phyloP scores from a whole-genome alignment of 306 rosid species.

The Quercus glauca region DNA sequence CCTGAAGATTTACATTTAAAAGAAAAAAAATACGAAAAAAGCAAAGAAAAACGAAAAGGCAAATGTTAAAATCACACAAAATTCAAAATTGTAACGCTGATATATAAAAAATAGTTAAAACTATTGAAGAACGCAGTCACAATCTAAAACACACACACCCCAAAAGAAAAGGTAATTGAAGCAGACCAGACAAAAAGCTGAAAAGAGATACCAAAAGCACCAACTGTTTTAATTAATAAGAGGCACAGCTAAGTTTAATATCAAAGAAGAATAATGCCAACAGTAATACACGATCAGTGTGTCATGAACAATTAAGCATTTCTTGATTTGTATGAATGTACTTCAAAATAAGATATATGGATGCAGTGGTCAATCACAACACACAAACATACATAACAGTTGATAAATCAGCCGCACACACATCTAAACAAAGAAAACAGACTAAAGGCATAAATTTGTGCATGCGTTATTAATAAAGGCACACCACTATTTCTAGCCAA shows the following conservation, averaged over 20 bases:
- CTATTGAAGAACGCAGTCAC: not conserved
- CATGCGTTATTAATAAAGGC: not conserved
- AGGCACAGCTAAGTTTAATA: not conserved
- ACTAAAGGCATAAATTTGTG: not conserved
- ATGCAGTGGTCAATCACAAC: no score
- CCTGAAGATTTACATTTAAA: constrained; percentile 42
- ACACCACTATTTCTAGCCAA: not conserved
- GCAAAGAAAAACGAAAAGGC: not conserved
- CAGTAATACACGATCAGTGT: not conserved
- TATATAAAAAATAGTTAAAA: not conserved
- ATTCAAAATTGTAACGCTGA: not conserved
- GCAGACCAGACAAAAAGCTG: not conserved
- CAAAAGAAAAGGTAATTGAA: not conserved
- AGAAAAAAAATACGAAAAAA: constrained; percentile 7
- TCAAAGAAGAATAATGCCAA: not conserved
- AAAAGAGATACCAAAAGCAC: not conserved
- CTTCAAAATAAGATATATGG: not conserved
- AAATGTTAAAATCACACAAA: not conserved
- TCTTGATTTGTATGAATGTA: not conserved
- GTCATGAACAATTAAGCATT: not conserved
- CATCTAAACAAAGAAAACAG: constrained; percentile 5
- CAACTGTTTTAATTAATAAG: not conserved
- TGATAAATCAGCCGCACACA: not conserved
- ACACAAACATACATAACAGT: not conserved
- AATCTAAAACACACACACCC: not conserved